Base-by-base conservation (phyloP, 768 basidiomycete species). In the Bullera alba region DNA sequence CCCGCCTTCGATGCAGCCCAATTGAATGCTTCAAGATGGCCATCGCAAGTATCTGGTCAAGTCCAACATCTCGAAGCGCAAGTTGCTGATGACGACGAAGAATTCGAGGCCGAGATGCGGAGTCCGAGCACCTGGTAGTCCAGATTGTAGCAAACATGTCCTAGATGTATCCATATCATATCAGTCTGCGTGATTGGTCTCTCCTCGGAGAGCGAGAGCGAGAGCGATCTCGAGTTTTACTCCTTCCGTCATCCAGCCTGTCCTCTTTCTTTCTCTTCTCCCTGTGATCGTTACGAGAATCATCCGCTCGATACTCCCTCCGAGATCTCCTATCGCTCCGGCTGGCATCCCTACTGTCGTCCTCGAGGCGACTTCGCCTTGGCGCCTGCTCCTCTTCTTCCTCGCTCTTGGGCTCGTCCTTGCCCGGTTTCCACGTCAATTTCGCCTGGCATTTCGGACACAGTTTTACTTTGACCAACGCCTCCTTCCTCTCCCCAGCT, bases 391-490 rank as follows among this genome's bases (percentile, higher is more conserved):
- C 25, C 10, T 48, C 54, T 22, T 41, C 38, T 8, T 6, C 42
- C 28, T 43, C 22, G 10, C 12, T 39, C 37, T 39, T 21, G 7
- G 10, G 12, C 37, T 39, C 32, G 32, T 34, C 32, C 38, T 27
- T 25, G 4, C 45, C 48, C 12, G 61, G 55, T 37, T 63, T 67
- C 82, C 85, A 90, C 80, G 84, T 81, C 61, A 97, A 74, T 77
- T 93, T 96, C 69, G 80, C 80, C 42, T 81, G 73, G 64, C 93
- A 96, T 60, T 76, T 79, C 25, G 76, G 72, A 67, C 93, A 97
- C 27, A 96, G 73, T 1, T 88, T 88, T 2, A 92, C 81, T 69
- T 97, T 97, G 42, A 97, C 93, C 12, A 97, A 75, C 0, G 89
- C 88, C n/a, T 58, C 64, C 72, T 87, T 91, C 42, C 63, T 71